A percentile compares a stretch with the other conserved stretches of the same genome.
These are phyloP conservation scores for peach (Prunus persica) DNA, from an alignment of 306 rosid genomes.

Conservation along the genomic window DNA sequence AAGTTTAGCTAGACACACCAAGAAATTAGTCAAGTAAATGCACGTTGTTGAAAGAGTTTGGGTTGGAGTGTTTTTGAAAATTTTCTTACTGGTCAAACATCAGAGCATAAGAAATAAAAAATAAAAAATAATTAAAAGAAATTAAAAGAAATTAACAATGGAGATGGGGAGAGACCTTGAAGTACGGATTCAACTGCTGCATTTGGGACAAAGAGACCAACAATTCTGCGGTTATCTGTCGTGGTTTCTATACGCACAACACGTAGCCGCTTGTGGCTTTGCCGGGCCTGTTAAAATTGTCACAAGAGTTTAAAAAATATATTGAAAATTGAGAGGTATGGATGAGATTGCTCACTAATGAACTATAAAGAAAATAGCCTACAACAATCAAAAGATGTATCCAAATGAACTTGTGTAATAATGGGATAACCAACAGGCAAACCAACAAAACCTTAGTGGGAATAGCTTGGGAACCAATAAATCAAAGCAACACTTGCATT, in stretches of 20 bases:
- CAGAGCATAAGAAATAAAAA: neutral
- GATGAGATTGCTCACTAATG: neutral
- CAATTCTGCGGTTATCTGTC: slow-evolving; percentile 67
- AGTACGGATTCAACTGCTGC: slow-evolving; percentile 92
- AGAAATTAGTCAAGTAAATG: neutral
- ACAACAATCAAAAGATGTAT: neutral
- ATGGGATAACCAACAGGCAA: neutral
- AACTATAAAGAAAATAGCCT: neutral
- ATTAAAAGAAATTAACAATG: neutral
- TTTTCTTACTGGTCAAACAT: neutral
- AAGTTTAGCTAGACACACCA: neutral
- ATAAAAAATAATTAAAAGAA: too few species aligned
- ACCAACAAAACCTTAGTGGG: neutral
- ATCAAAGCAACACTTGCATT: neutral
- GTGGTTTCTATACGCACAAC: slow-evolving; percentile 95
- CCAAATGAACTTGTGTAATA: neutral
- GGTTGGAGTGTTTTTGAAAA: neutral
- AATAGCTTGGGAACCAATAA: neutral
- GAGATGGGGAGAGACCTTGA: slow-evolving; percentile 51
- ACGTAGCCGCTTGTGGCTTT: slow-evolving; percentile 87
- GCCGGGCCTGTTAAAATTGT: slow-evolving; percentile 58
- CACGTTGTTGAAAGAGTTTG: neutral
- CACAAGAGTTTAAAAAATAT: slow-evolving; percentile 6
- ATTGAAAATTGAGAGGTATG: neutral
- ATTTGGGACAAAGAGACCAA: slow-evolving; percentile 92